These are phyloP conservation scores for Annulohypoxylon bovei DNA, from an alignment of 495 filamentous ascomycete genomes.

Conservation along the genomic window DNA sequence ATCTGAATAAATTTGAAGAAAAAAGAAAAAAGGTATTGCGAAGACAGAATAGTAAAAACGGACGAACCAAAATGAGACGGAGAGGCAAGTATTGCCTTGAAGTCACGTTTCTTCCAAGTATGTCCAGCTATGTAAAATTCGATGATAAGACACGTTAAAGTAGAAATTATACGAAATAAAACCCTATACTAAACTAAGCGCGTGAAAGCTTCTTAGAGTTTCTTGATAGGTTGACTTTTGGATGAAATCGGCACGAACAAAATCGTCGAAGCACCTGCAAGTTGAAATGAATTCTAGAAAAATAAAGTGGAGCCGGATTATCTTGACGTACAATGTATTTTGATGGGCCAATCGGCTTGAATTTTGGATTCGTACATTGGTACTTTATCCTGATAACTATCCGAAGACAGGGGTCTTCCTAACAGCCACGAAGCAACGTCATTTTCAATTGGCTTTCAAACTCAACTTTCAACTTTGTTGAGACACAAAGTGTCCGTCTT, in stretches of 20 bases:
- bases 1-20: background rate
- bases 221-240: background rate
- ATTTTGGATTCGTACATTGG: background rate
- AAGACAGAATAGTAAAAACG: background rate
- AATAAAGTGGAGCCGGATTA: constrained; percentile 50
- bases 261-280: constrained; percentile 24
- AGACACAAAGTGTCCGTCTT: background rate
- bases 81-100: background rate
- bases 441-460: constrained; percentile 31
- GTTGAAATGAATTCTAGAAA: constrained; percentile 32
- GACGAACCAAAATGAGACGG: background rate
- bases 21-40: background rate
- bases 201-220: background rate
- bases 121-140: background rate
- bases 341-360: constrained; percentile 7
- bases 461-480: constrained; percentile 35
- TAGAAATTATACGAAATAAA: background rate
- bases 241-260: constrained; percentile 12
- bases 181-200: no score
- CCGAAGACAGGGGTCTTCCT: constrained; percentile 6
- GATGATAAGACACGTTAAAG: background rate
- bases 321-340: constrained; percentile 5
- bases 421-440: constrained; percentile 27
- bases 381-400: background rate
- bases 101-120: background rate